Base-by-base conservation (phyloP, 495 filamentous ascomycete genomes). In the Daldinia vernicosa region DNA sequence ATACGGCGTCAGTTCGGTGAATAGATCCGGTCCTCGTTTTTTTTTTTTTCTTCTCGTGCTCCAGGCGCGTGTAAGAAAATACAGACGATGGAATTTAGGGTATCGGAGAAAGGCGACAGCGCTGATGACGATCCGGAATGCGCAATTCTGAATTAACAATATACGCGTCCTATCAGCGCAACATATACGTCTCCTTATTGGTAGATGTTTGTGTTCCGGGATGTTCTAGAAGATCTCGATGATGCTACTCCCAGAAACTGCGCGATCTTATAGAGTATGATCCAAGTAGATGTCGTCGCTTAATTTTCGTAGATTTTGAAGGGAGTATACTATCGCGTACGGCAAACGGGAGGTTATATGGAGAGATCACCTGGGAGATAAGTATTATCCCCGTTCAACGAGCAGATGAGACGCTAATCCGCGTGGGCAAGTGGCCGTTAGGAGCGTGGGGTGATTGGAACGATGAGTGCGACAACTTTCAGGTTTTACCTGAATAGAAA, bases 221-320 rank as follows among this genome's bases (percentile, higher is more conserved):
- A 15, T 51, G 15, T 54, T 67, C 59, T 26, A 64, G 56, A 62
- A 58, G 51, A 57, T 64, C 35, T 47, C 27, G 24, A 39, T 17
- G 12, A n/a, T 54, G 54, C 35, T 66, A 4, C 22, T 51, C 27
- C 30, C 5, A 17, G 26, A 17, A 30, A 32, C 59, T 67, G 45
- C 35, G 12, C 40, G 40, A 65, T 61, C 54, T 64, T 37, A 55
- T 51, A 68, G 64, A 22, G 7, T 33, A 30, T 28, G 65, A 66
- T 53, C 26, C 45, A 60, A 53, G 39, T 56, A 60, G 33, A 19
- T 6, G 15, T n/a, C 14, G 30, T 53, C 39, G 17, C 28, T 63
- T 43, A 32, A 52, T 22, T 28, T 33, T 15, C 17, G 57, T 47
- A 52, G 53, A 54, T 47, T 62, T 39, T 19, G 22, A 33, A 35